Evolutionary conservation across 2,329 filamentous ascomycete genomes (phyloP).

Genomic region (Sporothrix brasiliensis): DNA sequence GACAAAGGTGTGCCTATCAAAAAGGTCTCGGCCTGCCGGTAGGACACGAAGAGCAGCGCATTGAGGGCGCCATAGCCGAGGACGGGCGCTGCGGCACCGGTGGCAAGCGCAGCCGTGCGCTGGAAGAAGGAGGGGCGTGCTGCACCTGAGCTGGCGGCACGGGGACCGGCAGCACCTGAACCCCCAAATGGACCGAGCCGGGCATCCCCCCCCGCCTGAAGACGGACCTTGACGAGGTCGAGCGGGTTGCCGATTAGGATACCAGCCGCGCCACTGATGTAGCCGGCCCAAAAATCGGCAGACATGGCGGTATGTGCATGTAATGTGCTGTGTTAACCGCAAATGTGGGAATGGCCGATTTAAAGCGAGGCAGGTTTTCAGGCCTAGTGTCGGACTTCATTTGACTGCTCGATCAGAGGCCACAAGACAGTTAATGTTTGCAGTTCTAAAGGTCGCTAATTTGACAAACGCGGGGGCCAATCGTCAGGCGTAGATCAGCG

Average conservation of each 20-base stretch:
- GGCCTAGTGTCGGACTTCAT: neutral
- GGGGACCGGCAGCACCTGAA: conserved; percentile 64
- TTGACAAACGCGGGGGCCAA: neutral
- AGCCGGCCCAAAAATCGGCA: conserved; percentile 92
- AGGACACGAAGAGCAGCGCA: conserved; percentile 84
- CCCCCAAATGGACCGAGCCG: conserved; percentile 39
- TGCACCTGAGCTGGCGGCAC: conserved; percentile 43
- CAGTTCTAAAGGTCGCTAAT: neutral
- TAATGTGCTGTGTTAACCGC: neutral
- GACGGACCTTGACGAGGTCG: conserved; percentile 68
- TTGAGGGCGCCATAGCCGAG: conserved; percentile 90
- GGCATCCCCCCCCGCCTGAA: conserved; percentile 64
- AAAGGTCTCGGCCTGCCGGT: conserved; percentile 76
- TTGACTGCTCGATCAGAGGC: conserved; percentile 9
- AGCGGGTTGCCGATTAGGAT: conserved; percentile 90
- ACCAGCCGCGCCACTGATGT: conserved; percentile 80
- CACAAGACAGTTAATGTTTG: neutral
- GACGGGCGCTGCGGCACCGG: conserved; percentile 80
- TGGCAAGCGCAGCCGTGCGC: conserved; percentile 45
- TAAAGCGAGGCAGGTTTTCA: conserved; percentile 9
- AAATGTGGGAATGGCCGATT: neutral
- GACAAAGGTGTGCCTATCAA: conserved; percentile 50
- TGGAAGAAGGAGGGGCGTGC: conserved; percentile 20
- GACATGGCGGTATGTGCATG: conserved; percentile 59
- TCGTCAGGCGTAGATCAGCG: neutral